Evolutionary conservation across 176 grass and related monocot genomes (phyloP).

Genomic region (Thinopyrum elongatum): DNA sequence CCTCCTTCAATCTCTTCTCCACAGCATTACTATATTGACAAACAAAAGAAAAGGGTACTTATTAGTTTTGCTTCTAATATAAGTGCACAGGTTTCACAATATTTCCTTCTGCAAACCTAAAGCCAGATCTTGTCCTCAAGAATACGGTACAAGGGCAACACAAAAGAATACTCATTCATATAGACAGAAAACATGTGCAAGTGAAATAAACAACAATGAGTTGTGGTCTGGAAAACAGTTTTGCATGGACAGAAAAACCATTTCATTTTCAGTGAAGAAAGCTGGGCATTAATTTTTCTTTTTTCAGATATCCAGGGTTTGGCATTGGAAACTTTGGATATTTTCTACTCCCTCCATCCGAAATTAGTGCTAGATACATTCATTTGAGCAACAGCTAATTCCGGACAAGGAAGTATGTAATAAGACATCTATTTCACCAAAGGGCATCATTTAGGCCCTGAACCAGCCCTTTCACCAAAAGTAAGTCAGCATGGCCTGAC

Average conservation of each 20-base stretch:
- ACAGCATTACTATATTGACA: constrained; percentile 50
- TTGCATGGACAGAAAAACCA: neutral
- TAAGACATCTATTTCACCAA: neutral
- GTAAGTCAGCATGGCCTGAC: neutral
- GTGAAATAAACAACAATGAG: neutral
- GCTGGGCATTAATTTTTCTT: neutral
- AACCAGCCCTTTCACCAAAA: neutral
- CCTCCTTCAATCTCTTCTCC: constrained; percentile 69
- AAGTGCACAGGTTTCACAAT: neutral
- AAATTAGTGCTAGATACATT: too few relatives aligned
- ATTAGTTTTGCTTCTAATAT: neutral
- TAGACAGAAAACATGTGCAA: neutral
- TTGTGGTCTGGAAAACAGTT: neutral
- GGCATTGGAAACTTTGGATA: neutral
- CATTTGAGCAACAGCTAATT: too few relatives aligned
- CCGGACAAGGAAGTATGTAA: neutral
- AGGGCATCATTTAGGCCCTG: neutral
- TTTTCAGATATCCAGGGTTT: neutral
- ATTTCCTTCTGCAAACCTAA: neutral
- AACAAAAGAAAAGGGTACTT: constrained; percentile 10
- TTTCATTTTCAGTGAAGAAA: neutral
- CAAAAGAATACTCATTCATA: neutral
- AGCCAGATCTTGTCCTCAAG: neutral
- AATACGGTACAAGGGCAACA: neutral
- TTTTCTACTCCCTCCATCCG: neutral